Percentiles rank a stretch among this genome's conserved stretches.
Evolutionary conservation across 2,329 filamentous ascomycete species (phyloP).

Genomic region (Canariomyces notabilis): DNA sequence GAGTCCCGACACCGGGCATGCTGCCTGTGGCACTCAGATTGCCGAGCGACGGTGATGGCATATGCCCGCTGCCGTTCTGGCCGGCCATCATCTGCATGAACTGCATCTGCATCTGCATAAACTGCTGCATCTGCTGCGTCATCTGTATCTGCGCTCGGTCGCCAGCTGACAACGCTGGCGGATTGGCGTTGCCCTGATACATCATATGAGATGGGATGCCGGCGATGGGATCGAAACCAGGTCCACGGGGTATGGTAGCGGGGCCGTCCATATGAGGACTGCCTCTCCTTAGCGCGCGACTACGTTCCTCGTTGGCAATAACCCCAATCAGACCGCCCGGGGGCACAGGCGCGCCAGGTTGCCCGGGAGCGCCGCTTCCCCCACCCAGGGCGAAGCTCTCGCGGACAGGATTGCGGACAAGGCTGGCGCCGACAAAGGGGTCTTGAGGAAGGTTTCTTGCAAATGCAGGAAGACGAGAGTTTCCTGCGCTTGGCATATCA

Average conservation of each 20-base stretch:
- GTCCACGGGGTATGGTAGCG: slow-evolving; percentile 34
- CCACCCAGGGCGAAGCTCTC: slow-evolving; percentile 70
- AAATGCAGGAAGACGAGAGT: slow-evolving; percentile 67
- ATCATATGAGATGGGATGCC: slow-evolving; percentile 49
- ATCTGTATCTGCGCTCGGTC: slow-evolving; percentile 76
- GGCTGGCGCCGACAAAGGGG: slow-evolving; percentile 74
- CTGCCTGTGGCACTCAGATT: slow-evolving; percentile 31
- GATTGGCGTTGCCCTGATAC: slow-evolving; percentile 34
- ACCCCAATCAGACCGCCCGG: slow-evolving; percentile 81
- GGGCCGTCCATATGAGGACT: slow-evolving; percentile 63
- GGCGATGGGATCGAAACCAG: slow-evolving; percentile 43
- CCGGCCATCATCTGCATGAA: slow-evolving; percentile 78
- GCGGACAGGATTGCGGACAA: slow-evolving; percentile 66
- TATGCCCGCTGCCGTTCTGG: slow-evolving; percentile 31
- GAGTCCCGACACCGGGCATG: slow-evolving; percentile 36
- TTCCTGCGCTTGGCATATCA: slow-evolving; percentile 40
- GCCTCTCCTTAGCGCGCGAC: slow-evolving; percentile 69
- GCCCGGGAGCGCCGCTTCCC: slow-evolving; percentile 39
- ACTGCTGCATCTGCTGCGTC: slow-evolving; percentile 77
- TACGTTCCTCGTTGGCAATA: slow-evolving; percentile 79
- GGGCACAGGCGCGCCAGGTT: slow-evolving; percentile 41
- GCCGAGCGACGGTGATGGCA: slow-evolving; percentile 26
- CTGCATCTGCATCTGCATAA: slow-evolving; percentile 93
- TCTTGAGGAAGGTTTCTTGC: slow-evolving; percentile 77
- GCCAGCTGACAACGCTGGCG: slow-evolving; percentile 47